Evolutionary conservation across 2,329 filamentous ascomycete species (phyloP), one percentile per base, ranked within the genome.

Genomic region (Fusarium pseudograminearum): DNA sequence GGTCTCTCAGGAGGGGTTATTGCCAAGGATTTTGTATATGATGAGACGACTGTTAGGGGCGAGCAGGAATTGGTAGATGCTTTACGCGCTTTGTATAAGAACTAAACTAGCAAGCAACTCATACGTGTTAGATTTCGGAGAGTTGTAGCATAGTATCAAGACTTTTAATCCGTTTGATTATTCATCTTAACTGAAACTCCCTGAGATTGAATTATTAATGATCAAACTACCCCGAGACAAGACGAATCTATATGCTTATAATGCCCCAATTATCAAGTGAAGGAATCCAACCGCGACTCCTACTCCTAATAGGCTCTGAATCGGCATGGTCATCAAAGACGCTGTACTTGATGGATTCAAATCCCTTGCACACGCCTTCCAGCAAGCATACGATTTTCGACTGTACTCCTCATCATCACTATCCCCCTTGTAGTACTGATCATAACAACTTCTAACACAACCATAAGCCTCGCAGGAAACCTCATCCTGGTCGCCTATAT

Each of bases 1-100:
- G 53, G 59, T 2, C 48, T 76, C 22, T 65, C 71, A 9, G 77
- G 71, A 3, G 78, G 78, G 1, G 61, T 75, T 26, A 71, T 73
- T 48, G 64, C 53, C 3, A 65, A 59, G 10, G 65, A 77, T 18
- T 76, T 71, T 46, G 69, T 53, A 2, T 69, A 73, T 30, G 72
- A 72, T 8, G 72, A 75, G 24, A 44, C 72, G 5, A 76, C 71
- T 0, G 50, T 77, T 2, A 59, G 47, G 46, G 76, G 78, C 1
- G 50, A 65, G n/a, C 38, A 71, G 3, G 73, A 78, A 28, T 38
- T 79, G 50, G 70, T 71, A 14, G 74, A 75, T 26, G 65, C 62
- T 9, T 41, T 78, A 12, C 66, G 73, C 4, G 44, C 36, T 9
- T 14, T 61, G n/a, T 59, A 73, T 12, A 65, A 65, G 46, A 38